Percentiles rank a stretch among this genome's conserved stretches.
phyloP scores from a whole-genome alignment of 2,329 filamentous ascomycete genomes.

The Hypoxylon rubiginosum region DNA sequence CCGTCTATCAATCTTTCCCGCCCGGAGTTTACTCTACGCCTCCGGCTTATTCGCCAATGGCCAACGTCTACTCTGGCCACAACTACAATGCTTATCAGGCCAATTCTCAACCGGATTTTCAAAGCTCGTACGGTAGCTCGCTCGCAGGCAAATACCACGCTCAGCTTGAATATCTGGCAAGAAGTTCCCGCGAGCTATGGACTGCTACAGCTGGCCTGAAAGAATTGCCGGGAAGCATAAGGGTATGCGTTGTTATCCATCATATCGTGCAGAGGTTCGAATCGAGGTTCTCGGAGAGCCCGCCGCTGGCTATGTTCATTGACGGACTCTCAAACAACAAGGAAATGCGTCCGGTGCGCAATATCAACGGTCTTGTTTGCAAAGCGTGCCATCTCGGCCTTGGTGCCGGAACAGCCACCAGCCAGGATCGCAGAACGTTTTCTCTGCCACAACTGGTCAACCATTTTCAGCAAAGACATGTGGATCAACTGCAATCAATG shows the following conservation, averaged over 20 bases:
- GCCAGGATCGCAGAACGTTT: conserved; percentile 58
- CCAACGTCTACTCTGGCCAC: conserved; percentile 41
- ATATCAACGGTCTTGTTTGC: conserved; percentile 67
- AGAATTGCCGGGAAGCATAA: conserved; percentile 72
- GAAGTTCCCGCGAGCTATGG: conserved; percentile 73
- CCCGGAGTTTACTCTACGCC: conserved; percentile 17
- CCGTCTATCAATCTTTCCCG: conserved; percentile 17
- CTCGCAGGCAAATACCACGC: conserved; percentile 60
- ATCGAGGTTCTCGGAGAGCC: conserved; percentile 68
- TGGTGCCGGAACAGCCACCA: conserved; percentile 44
- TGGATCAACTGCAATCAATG: conserved; percentile 48
- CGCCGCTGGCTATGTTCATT: conserved; percentile 70
- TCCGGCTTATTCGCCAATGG: conserved; percentile 27
- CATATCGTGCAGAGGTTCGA: conserved; percentile 71
- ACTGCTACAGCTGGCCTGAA: conserved; percentile 69
- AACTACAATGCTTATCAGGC: conserved; percentile 44
- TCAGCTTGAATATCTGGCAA: conserved; percentile 67
- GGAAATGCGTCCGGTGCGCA: conserved; percentile 69
- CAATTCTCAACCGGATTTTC: conserved; percentile 35
- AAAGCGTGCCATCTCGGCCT: conserved; percentile 63
- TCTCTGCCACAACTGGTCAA: conserved; percentile 72
- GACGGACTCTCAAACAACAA: conserved; percentile 69
- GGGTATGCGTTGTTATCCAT: conserved; percentile 73
- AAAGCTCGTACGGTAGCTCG: conserved; percentile 43
- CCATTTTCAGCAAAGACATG: conserved; percentile 65